phyloP scores from a whole-genome alignment of 176 grass and related monocot genomes.

The Otatea glauca region DNA sequence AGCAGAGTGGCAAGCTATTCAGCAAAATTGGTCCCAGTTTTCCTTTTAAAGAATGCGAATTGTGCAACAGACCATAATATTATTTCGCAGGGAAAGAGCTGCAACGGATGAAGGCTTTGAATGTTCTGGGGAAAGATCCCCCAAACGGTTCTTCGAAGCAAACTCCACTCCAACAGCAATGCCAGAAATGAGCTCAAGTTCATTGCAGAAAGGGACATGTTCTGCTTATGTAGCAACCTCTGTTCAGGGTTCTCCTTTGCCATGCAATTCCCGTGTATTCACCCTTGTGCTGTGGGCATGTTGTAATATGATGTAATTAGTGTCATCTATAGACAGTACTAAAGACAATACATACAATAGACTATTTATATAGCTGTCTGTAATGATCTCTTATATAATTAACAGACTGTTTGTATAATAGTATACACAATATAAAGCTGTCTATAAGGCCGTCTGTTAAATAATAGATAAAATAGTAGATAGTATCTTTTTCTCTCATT shows the following conservation, averaged over 20 bases:
- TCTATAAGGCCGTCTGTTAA: too few relatives aligned
- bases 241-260: not conserved
- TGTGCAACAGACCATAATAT: not conserved
- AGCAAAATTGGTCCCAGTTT: not conserved
- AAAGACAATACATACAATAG: too few relatives aligned
- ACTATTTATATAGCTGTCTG: too few relatives aligned
- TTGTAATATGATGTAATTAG: slow-evolving; percentile 41
- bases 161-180: slow-evolving; percentile 35
- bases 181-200: slow-evolving; percentile 17
- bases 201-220: not conserved
- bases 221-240: slow-evolving; percentile 4
- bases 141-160: slow-evolving; percentile 49
- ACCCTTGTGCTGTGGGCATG: not conserved
- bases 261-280: not conserved
- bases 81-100: slow-evolving; percentile 69
- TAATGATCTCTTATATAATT: too few relatives aligned
- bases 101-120: slow-evolving; percentile 80
- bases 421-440: too few relatives aligned
- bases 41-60: slow-evolving; percentile 9
- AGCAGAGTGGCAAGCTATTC: not conserved
- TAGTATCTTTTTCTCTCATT: too few relatives aligned
- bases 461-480: too few relatives aligned
- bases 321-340: too few relatives aligned
- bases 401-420: too few relatives aligned
- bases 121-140: slow-evolving; percentile 71